Percentiles rank a stretch among this genome's conserved stretches.
These are phyloP conservation scores for Cladorrhinum sp. DNA, from an alignment of 2,329 filamentous ascomycete genomes.

Conservation along the genomic window DNA sequence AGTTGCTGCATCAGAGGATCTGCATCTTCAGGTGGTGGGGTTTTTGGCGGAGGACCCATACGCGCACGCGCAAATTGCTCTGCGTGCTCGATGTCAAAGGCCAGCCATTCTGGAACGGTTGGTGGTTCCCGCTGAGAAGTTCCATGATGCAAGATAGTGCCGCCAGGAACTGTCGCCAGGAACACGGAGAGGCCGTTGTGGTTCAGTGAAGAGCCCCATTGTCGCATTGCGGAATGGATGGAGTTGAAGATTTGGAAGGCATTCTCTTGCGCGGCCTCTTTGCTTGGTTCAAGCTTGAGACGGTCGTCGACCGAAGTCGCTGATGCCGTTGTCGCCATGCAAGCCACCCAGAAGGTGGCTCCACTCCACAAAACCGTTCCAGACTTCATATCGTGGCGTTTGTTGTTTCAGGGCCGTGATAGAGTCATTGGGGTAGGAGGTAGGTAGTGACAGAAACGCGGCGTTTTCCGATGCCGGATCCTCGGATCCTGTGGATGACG, in stretches of 20 bases:
- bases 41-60: neutral
- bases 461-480: neutral
- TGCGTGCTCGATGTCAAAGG: constrained; percentile 74
- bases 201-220: constrained; percentile 69
- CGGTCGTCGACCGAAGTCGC: neutral
- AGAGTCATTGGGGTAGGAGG: neutral
- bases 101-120: constrained; percentile 63
- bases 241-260: constrained; percentile 69
- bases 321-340: neutral
- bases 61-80: constrained; percentile 54
- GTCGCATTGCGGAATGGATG: constrained; percentile 67
- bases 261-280: constrained; percentile 45
- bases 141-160: constrained; percentile 68
- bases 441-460: neutral
- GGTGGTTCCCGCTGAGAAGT: constrained; percentile 44
- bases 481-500: neutral
- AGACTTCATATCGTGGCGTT: neutral
- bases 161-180: constrained; percentile 60
- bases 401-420: neutral
- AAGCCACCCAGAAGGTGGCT: neutral
- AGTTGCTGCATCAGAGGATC: constrained; percentile 1
- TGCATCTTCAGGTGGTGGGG: neutral
- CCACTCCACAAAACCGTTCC: neutral
- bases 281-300: constrained; percentile 31
- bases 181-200: constrained; percentile 77